Percentiles rank a stretch among this genome's conserved stretches.
Evolutionary conservation across 2,329 filamentous ascomycete species (phyloP).

Genomic region (Pseudopithomyces maydicus): DNA sequence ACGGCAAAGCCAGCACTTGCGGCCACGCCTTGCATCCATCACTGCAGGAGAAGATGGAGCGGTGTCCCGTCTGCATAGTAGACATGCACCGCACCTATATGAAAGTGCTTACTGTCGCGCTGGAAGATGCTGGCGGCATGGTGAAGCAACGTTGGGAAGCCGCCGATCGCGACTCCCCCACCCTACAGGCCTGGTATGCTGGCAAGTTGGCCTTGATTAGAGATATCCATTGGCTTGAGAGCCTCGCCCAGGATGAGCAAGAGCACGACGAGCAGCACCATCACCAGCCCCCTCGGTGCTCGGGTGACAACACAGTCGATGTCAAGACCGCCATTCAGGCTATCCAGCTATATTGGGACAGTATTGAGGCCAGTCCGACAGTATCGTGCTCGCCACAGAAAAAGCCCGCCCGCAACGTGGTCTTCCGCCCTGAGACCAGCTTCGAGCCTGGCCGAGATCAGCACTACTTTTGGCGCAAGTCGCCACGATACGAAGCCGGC

Average conservation of each 20-base stretch:
- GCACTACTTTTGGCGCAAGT: slow-evolving; percentile 31
- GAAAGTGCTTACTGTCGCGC: slow-evolving; percentile 25
- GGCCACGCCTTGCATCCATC: not conserved
- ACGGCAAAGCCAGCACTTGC: slow-evolving; percentile 4
- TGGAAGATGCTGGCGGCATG: slow-evolving; percentile 26
- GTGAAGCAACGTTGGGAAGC: slow-evolving; percentile 21
- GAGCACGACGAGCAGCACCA: slow-evolving; percentile 23
- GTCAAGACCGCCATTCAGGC: slow-evolving; percentile 31
- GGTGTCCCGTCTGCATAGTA: slow-evolving; percentile 35
- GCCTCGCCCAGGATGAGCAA: slow-evolving; percentile 23
- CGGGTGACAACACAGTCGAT: slow-evolving; percentile 11
- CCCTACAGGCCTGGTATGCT: slow-evolving; percentile 28
- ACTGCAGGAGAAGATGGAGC: not conserved
- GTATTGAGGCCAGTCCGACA: slow-evolving; percentile 12
- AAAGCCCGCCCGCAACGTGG: slow-evolving; percentile 16
- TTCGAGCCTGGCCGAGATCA: slow-evolving; percentile 27
- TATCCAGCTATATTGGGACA: slow-evolving; percentile 30
- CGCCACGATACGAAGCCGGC: slow-evolving; percentile 36
- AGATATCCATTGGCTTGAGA: slow-evolving; percentile 27
- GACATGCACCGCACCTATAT: slow-evolving; percentile 33
- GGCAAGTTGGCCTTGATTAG: slow-evolving; percentile 29
- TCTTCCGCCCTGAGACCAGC: slow-evolving; percentile 26
- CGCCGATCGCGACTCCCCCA: slow-evolving; percentile 11
- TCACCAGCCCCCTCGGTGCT: slow-evolving; percentile 2
- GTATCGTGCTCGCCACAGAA: not conserved